A percentile compares a stretch with the other conserved stretches of the same genome.
Conservation (phyloP, 163 green algal species). For the Scenedesmus sp. region DNA sequence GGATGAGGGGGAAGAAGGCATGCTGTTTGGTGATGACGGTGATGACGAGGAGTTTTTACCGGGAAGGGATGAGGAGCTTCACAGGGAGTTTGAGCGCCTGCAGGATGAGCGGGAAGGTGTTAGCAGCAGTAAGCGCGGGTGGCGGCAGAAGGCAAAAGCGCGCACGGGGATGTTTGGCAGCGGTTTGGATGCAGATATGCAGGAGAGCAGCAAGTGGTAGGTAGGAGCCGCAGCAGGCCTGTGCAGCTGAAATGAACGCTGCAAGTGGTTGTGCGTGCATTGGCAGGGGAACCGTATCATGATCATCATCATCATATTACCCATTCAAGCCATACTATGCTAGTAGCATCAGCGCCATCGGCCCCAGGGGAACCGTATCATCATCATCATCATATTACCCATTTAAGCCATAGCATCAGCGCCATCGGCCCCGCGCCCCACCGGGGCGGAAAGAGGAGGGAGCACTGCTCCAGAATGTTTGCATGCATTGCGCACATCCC, state of each 20-base stretch:
- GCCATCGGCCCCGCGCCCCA: too few species aligned
- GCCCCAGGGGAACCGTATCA: too few species aligned
- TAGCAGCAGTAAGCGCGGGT: background rate
- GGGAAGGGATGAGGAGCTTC: background rate
- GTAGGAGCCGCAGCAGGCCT: background rate
- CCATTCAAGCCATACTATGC: too few species aligned
- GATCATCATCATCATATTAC: too few species aligned
- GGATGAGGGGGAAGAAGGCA: constrained; percentile 9
- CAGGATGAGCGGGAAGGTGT: background rate
- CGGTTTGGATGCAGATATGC: constrained; percentile 22
- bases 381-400: too few species aligned
- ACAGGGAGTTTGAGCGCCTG: background rate
- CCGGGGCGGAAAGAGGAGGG: too few species aligned
- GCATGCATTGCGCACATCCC: too few species aligned
- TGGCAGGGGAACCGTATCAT: background rate
- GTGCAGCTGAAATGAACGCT: background rate
- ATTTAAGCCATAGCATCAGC: too few species aligned
- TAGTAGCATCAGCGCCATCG: too few species aligned
- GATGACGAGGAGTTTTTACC: background rate
- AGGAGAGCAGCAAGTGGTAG: constrained; percentile 3
- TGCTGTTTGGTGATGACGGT: background rate
- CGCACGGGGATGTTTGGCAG: constrained; percentile 4
- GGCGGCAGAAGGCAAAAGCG: background rate
- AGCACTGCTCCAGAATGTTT: too few species aligned
- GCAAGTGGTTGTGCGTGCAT: background rate